phyloP scores from a whole-genome alignment of 148 eudicot species.

The Amaranthus hypochondriacus region DNA sequence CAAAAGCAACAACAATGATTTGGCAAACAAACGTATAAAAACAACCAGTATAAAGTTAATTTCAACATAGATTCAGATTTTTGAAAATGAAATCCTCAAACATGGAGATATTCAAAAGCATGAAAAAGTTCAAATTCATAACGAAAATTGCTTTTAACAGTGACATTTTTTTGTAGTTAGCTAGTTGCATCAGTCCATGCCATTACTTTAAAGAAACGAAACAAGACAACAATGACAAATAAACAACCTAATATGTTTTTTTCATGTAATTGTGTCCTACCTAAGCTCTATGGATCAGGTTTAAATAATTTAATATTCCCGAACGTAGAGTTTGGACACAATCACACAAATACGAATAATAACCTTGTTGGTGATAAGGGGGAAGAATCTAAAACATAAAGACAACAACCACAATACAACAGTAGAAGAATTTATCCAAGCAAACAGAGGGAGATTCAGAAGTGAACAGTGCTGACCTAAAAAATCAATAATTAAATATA shows the following conservation, averaged over 20 bases:
- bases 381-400: no score
- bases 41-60: background rate
- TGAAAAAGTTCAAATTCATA: background rate
- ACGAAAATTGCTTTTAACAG: background rate
- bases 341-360: no score
- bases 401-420: no score
- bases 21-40: background rate
- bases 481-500: no score
- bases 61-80: background rate
- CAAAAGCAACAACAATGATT: background rate
- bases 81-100: conserved; percentile 3
- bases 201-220: background rate
- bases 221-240: background rate
- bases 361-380: no score
- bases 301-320: no score
- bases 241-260: background rate
- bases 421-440: background rate
- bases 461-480: no score
- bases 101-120: background rate
- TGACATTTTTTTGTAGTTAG: background rate
- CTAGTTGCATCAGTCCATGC: background rate
- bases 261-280: background rate
- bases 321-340: no score
- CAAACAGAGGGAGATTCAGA: background rate
- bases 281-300: no score